Conservation (phyloP, 2,329 filamentous ascomycete genomes). For the Pyricularia pennisetigena region DNA sequence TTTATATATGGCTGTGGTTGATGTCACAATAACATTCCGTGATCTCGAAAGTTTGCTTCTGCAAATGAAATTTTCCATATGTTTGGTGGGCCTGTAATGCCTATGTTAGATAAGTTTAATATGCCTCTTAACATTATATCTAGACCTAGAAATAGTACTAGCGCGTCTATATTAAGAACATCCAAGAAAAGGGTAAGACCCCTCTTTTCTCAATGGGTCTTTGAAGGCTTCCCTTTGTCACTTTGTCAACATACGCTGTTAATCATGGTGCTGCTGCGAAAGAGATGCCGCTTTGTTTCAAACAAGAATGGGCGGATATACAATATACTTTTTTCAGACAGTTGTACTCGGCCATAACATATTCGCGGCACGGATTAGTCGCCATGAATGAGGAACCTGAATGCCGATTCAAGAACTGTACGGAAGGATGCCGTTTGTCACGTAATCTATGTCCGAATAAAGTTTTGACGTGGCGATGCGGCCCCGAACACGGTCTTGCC, state of each 20-base stretch:
- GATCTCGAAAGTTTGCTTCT: background rate
- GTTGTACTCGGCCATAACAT: no score
- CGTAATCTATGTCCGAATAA: background rate
- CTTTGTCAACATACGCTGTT: no score
- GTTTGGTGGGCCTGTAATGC: background rate
- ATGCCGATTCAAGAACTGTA: background rate
- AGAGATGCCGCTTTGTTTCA: no score
- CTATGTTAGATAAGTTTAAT: background rate
- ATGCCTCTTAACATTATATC: background rate
- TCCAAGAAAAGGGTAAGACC: background rate
- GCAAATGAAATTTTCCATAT: background rate
- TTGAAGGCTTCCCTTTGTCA: background rate
- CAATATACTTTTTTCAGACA: no score
- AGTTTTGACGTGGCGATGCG: background rate
- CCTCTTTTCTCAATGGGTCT: background rate
- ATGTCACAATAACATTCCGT: background rate
- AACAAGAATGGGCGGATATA: no score
- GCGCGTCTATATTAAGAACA: background rate
- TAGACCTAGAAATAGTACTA: background rate
- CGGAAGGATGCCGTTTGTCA: background rate
- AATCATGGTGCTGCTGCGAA: no score
- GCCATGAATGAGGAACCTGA: background rate
- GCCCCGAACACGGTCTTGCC: background rate
- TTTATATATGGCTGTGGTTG: background rate
- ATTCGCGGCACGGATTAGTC: background rate